Evolutionary conservation across 2,329 filamentous ascomycete species (phyloP), one percentile per base, ranked within the genome.

Genomic region (Penicillium sp.): DNA sequence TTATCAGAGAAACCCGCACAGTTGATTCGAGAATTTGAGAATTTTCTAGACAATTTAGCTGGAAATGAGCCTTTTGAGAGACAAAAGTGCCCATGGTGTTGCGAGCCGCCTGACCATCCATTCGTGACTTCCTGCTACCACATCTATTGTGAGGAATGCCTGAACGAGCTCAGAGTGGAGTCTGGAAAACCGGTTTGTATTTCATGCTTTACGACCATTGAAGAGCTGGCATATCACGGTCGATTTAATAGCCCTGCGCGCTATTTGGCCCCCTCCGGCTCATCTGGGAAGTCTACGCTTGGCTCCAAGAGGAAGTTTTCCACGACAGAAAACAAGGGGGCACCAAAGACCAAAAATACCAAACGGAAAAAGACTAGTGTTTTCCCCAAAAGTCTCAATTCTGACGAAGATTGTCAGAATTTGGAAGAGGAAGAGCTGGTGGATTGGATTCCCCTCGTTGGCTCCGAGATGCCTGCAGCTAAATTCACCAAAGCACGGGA

Each of bases 131-230:
- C 65, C 4, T 82, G 78, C 50, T 60, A 65, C 10, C 77, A 82
- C 42, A 55, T 79, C 3, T 76, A 76, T 45, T 82, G 78, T 55
- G 39, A 54, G 1, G 52, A 59, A 0, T 81, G 77, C 46, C 58
- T 76, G 5, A 35, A 34, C 2, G 7, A 2, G 7, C 34, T 45
- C 2, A 2, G 46, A 53, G 2, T 39, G 65, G 28, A 44, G 53
- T 29, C n/a, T 59, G 12, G n/a, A 27, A 0, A 33, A 54, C 3
- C 27, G 59, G 12, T 58, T 55, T 22, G 44, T 54, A 45, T 38
- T 15, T n/a, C 10, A 39, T n/a, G 34, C 12, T 56, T 50, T 12
- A 13, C 34, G 0, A 11, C 23, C 3, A 54, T 57, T 2, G 11
- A 35, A 10, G 44, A 50, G n/a, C n/a, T n/a, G n/a, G n/a, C n/a